phyloP scores from a whole-genome alignment of 768 basidiomycete genomes.

The Mycena alexandri region DNA sequence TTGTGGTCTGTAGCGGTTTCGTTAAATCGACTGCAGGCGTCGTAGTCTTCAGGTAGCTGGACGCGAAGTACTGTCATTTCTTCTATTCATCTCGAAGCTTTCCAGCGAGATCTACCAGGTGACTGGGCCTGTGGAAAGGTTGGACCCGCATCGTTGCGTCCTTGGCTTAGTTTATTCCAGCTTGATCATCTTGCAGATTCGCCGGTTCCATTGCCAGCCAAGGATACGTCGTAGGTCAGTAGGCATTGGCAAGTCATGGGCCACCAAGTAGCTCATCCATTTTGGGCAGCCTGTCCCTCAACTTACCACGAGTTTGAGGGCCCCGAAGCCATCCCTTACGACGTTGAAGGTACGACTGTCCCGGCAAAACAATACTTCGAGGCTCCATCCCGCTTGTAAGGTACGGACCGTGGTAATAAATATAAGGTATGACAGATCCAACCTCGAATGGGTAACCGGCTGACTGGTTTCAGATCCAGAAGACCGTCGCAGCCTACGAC shows the following conservation, averaged over 20 bases:
- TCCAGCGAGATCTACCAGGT: slow-evolving; percentile 94
- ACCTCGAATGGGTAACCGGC: not conserved
- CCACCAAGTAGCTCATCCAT: not conserved
- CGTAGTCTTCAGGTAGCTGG: slow-evolving; percentile 78
- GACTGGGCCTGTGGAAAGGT: slow-evolving; percentile 94
- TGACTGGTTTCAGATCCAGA: slow-evolving; percentile 75
- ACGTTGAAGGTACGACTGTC: slow-evolving; percentile 72
- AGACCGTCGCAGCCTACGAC: slow-evolving; percentile 88
- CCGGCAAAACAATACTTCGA: slow-evolving; percentile 2
- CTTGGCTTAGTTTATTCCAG: not conserved
- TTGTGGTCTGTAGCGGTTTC: slow-evolving; percentile 1
- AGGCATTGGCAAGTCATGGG: no score
- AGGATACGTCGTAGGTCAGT: slow-evolving; percentile 84
- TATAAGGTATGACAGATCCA: slow-evolving; percentile 73
- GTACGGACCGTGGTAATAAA: slow-evolving; percentile 91
- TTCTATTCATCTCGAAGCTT: not conserved
- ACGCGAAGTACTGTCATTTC: not conserved
- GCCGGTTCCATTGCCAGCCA: slow-evolving; percentile 90
- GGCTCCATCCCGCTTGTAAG: slow-evolving; percentile 46
- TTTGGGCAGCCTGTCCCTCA: slow-evolving; percentile 78
- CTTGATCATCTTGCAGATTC: slow-evolving; percentile 53
- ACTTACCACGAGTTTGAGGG: slow-evolving; percentile 94
- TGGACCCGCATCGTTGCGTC: not conserved
- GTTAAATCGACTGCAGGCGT: slow-evolving; percentile 63
- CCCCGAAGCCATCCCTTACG: slow-evolving; percentile 90